Percentiles rank a stretch among this genome's conserved stretches.
Conservation (phyloP, 805 yeast genomes). For the Saturnispora besseyi region DNA sequence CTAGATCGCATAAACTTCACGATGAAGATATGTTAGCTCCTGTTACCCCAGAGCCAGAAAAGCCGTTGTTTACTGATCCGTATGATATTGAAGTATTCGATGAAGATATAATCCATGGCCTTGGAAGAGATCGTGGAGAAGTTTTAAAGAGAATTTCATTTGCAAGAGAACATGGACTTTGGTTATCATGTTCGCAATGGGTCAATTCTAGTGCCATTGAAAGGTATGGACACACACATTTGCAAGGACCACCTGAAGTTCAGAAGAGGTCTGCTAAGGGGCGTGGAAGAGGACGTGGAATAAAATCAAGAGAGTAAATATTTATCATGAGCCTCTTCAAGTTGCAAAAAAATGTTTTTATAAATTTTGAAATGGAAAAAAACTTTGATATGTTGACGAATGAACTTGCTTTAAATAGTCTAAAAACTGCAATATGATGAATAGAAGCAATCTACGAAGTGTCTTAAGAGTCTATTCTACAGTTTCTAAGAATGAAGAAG, state of each 20-base stretch:
- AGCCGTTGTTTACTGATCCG: background rate
- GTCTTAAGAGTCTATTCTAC: conserved; percentile 1
- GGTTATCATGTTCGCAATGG: conserved; percentile 43
- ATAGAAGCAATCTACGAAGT: background rate
- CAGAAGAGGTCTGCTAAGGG: conserved; percentile 10
- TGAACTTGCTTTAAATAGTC: background rate
- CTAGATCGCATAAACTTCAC: conserved; percentile 1
- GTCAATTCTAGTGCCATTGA: conserved; percentile 51
- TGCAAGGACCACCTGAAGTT: conserved; percentile 37
- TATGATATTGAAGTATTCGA: conserved; percentile 7
- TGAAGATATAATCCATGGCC: conserved; percentile 11
- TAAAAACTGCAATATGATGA: background rate
- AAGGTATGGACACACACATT: conserved; percentile 41
- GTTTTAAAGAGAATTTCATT: conserved; percentile 18
- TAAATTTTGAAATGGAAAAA: background rate
- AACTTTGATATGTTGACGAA: background rate
- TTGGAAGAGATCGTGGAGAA: conserved; percentile 21
- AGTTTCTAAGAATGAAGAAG: background rate
- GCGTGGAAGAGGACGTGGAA: conserved; percentile 7
- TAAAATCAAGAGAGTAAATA: background rate
- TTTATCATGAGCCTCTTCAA: background rate
- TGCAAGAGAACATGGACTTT: conserved; percentile 3
- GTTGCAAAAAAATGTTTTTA: background rate
- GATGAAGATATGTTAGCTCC: conserved; percentile 14
- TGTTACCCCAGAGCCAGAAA: conserved; percentile 8